phyloP scores from a whole-genome alignment of 768 basidiomycete species.

The Lactarius sanguifluus region DNA sequence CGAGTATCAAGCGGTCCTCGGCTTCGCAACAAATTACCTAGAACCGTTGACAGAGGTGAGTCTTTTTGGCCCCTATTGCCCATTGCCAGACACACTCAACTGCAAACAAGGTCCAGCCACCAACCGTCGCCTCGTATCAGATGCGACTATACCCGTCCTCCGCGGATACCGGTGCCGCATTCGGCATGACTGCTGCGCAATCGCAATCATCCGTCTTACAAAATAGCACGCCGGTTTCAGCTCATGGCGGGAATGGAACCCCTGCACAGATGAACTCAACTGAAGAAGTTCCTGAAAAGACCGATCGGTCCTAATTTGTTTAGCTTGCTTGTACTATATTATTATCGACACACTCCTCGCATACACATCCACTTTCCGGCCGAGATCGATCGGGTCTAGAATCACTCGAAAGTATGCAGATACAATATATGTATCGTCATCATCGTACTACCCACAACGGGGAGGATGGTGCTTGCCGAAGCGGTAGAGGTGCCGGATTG shows the following conservation, averaged over 20 bases:
- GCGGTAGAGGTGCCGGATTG: conserved; percentile 21
- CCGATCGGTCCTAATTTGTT: conserved; percentile 8
- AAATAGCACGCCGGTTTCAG: conserved; percentile 26
- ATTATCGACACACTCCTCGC: conserved; percentile 1
- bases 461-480: conserved; percentile 1
- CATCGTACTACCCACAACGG: neutral
- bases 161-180: conserved; percentile 11
- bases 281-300: conserved; percentile 22
- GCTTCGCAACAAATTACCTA: conserved; percentile 25
- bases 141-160: conserved; percentile 25
- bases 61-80: neutral
- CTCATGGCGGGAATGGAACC: conserved; percentile 21
- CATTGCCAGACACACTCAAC: conserved; percentile 1
- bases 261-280: conserved; percentile 19
- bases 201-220: conserved; percentile 15
- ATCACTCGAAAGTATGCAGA: neutral
- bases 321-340: conserved; percentile 7
- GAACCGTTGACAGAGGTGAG: conserved; percentile 24
- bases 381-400: neutral
- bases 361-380: conserved; percentile 2
- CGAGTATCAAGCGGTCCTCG: conserved; percentile 24
- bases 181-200: conserved; percentile 9
- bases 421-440: neutral
- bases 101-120: conserved; percentile 25
- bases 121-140: conserved; percentile 24